A percentile compares a stretch with the other conserved stretches of the same genome.
Evolutionary conservation across 2,329 filamentous ascomycete genomes (phyloP).

Genomic region (Pezicula carpinea): DNA sequence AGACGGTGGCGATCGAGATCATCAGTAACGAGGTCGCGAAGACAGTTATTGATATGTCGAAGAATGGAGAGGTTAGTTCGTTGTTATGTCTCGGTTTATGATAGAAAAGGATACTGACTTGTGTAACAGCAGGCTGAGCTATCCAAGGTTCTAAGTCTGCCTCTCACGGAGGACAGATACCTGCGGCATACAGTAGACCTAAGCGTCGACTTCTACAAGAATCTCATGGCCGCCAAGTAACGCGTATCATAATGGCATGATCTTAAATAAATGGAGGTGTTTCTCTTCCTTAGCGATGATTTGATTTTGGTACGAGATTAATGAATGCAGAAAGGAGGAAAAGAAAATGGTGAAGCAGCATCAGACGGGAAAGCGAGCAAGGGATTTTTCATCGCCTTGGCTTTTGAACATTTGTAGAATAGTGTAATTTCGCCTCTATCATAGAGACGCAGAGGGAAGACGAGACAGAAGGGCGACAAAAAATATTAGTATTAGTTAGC

Average conservation of each 20-base stretch:
- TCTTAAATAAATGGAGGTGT: background rate
- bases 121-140: slow-evolving; percentile 35
- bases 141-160: slow-evolving; percentile 51
- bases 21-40: slow-evolving; percentile 73
- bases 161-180: slow-evolving; percentile 68
- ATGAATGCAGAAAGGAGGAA: background rate
- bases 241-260: slow-evolving; percentile 13
- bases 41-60: slow-evolving; percentile 51
- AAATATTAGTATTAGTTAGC: slow-evolving; percentile 19
- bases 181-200: slow-evolving; percentile 66
- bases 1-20: slow-evolving; percentile 73
- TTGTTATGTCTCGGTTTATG: background rate
- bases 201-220: slow-evolving; percentile 60
- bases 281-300: background rate
- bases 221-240: slow-evolving; percentile 18
- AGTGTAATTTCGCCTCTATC: slow-evolving; percentile 3
- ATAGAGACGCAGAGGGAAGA: too few relatives aligned
- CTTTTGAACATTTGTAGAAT: background rate
- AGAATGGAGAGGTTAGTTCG: slow-evolving; percentile 51
- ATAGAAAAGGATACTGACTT: slow-evolving; percentile 14
- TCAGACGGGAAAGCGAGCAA: slow-evolving; percentile 19
- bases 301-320: background rate
- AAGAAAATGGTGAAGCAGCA: background rate
- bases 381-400: slow-evolving; percentile 13
- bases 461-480: too few relatives aligned